phyloP scores from a whole-genome alignment of 73 alveolate genomes.

The Durusdinium trenchii region DNA sequence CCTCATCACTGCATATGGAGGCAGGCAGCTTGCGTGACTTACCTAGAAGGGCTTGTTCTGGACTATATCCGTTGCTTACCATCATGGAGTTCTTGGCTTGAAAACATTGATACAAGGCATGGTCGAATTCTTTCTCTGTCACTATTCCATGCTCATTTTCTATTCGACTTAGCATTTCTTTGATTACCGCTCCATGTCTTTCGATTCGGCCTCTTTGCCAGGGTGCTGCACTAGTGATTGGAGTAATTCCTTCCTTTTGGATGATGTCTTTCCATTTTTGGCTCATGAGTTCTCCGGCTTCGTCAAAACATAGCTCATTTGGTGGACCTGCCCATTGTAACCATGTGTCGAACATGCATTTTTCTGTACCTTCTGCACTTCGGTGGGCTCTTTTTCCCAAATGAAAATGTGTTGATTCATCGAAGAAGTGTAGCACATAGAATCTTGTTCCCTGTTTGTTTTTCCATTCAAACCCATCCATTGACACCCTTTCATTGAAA shows the following conservation, averaged over 20 bases:
- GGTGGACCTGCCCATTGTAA: background rate
- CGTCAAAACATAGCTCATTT: background rate
- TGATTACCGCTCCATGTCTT: background rate
- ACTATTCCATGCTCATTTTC: background rate
- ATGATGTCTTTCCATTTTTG: background rate
- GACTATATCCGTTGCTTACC: background rate
- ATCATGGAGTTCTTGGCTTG: slow-evolving; percentile 9
- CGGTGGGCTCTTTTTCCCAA: background rate
- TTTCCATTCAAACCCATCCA: background rate
- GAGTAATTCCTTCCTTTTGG: background rate
- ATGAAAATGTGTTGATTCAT: background rate
- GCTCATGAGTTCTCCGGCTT: background rate
- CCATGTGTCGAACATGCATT: background rate
- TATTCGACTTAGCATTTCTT: background rate
- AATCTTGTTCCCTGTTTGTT: background rate
- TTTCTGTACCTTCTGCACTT: background rate
- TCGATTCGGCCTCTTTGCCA: slow-evolving; percentile 9
- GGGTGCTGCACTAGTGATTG: background rate
- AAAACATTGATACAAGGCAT: background rate
- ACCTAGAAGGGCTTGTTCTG: slow-evolving; percentile 13
- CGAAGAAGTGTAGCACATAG: background rate
- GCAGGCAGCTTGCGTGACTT: background rate
- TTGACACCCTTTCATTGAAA: background rate
- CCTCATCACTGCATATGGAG: background rate
- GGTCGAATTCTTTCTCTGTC: background rate